Evolutionary conservation across 257 asterid genomes (phyloP).

Genomic region (Solanum infundibuliforme): DNA sequence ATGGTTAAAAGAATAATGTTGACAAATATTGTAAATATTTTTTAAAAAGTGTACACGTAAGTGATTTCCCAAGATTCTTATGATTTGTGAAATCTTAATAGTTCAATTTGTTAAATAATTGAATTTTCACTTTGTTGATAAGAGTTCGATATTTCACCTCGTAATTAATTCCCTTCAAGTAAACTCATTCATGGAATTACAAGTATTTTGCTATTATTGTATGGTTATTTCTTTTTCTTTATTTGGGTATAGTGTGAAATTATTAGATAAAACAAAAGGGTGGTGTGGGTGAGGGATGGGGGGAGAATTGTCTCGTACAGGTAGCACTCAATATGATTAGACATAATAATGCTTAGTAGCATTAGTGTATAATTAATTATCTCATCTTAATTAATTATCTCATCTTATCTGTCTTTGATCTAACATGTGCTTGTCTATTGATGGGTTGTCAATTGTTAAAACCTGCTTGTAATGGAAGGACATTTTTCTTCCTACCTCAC

Average conservation of each 20-base stretch:
- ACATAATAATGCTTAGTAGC: background rate
- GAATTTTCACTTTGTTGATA: no score
- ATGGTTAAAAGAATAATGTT: no score
- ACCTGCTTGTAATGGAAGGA: background rate
- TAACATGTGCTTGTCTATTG: background rate
- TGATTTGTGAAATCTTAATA: rapidly evolving
- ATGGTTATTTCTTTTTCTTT: background rate
- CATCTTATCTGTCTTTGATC: background rate
- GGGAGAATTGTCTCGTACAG: background rate
- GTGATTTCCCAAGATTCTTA: no score
- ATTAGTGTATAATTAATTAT: background rate
- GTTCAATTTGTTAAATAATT: rapidly evolving
- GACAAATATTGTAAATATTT: no score
- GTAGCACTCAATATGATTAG: background rate
- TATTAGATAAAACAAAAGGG: background rate
- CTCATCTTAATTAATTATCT: background rate
- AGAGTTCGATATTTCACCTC: no score
- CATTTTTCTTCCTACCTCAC: background rate
- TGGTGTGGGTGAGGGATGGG: background rate
- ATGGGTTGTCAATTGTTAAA: background rate
- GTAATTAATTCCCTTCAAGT: no score
- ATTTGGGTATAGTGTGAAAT: background rate
- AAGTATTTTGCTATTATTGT: background rate
- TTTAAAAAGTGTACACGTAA: no score
- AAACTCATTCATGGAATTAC: background rate